Conservation (phyloP, 805 yeast species). For the Suhomyces faveliae region DNA sequence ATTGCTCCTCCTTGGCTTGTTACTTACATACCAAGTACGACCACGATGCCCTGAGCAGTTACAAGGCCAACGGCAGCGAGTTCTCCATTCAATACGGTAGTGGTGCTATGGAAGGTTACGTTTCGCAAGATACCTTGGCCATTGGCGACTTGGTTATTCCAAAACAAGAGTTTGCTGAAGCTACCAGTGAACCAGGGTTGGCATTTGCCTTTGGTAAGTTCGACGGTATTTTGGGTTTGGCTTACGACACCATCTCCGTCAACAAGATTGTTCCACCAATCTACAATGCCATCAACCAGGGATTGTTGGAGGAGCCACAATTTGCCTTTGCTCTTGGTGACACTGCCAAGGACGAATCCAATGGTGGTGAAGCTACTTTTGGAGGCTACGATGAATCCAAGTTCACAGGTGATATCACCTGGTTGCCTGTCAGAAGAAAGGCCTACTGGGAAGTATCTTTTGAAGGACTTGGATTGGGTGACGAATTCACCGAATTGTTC, state of each 20-base stretch:
- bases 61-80: constrained; percentile 81
- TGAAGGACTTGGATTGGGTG: constrained; percentile 88
- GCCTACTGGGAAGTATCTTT: constrained; percentile 99
- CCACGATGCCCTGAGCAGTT: constrained; percentile 76
- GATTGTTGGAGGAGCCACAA: constrained; percentile 77
- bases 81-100: constrained; percentile 90
- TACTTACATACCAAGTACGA: constrained; percentile 90
- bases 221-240: constrained; percentile 96
- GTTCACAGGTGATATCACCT: constrained; percentile 80
- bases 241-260: constrained; percentile 87
- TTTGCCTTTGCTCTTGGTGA: constrained; percentile 92
- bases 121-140: constrained; percentile 79
- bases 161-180: constrained; percentile 93
- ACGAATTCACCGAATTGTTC: constrained; percentile 80
- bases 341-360: constrained; percentile 57
- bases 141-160: constrained; percentile 85
- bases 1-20: constrained; percentile 93
- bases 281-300: constrained; percentile 81
- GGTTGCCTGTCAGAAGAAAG: constrained; percentile 98
- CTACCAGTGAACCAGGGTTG: constrained; percentile 95
- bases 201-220: constrained; percentile 98
- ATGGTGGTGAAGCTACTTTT: constrained; percentile 91
- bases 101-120: constrained; percentile 88
- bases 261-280: constrained; percentile 90
- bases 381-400: constrained; percentile 86